phyloP scores from a whole-genome alignment of 345 rosid genomes.

The Salix caprea region DNA sequence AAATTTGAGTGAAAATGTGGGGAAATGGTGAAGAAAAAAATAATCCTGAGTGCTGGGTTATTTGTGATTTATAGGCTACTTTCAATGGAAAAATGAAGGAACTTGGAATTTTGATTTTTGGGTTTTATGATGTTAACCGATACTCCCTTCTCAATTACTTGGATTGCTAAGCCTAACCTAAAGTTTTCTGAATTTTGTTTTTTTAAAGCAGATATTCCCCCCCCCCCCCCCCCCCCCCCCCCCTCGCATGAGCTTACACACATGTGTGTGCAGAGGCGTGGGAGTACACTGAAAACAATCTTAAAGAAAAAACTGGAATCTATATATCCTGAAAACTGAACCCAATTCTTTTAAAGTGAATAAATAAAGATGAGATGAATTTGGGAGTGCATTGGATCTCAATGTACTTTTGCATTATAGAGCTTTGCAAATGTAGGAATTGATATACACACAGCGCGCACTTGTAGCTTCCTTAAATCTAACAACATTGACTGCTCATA shows the following conservation, averaged over 20 bases:
- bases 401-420: background rate
- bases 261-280: background rate
- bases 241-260: background rate
- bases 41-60: background rate
- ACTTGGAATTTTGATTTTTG: background rate
- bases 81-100: slow-evolving; percentile 11
- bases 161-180: background rate
- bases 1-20: background rate
- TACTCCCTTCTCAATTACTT: background rate
- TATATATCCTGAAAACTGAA: background rate
- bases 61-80: background rate
- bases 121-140: background rate
- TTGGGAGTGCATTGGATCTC: background rate
- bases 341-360: background rate
- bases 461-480: background rate
- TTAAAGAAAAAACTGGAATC: background rate
- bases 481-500: background rate
- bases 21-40: background rate
- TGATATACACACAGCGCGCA: background rate
- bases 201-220: background rate
- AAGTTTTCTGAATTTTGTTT: background rate
- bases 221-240: background rate
- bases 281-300: background rate
- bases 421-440: background rate
- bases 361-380: background rate